Evolutionary conservation across 2,329 filamentous ascomycete species (phyloP).

Genomic region (Ascocoryne sarcoides): DNA sequence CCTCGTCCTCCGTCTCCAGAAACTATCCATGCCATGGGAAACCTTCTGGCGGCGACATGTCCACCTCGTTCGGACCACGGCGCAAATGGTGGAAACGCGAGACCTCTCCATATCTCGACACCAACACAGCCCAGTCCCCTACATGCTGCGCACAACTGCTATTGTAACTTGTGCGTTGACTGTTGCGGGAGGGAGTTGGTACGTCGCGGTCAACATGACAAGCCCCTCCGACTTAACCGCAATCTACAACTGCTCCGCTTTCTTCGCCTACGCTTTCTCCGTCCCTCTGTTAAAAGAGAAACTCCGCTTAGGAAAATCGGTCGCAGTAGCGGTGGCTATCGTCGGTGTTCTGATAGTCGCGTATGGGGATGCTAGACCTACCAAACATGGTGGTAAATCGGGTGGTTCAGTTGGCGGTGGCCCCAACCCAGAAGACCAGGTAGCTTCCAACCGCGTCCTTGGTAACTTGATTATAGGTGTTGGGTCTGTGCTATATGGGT

Average conservation of each 20-base stretch:
- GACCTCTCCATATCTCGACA: slow-evolving; percentile 55
- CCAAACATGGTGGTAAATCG: slow-evolving; percentile 46
- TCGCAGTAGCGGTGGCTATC: slow-evolving; percentile 82
- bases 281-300: slow-evolving; percentile 84
- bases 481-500: slow-evolving; percentile 85
- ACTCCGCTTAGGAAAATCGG: slow-evolving; percentile 71
- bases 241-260: slow-evolving; percentile 98
- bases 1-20: slow-evolving; percentile 68
- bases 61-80: slow-evolving; percentile 53
- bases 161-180: slow-evolving; percentile 81
- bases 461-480: slow-evolving; percentile 90
- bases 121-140: slow-evolving; percentile 50
- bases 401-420: slow-evolving; percentile 42
- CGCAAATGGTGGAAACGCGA: slow-evolving; percentile 78
- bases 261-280: slow-evolving; percentile 96
- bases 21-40: slow-evolving; percentile 68
- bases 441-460: slow-evolving; percentile 59
- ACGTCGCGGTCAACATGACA: slow-evolving; percentile 87
- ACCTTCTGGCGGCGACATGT: slow-evolving; percentile 76
- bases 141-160: slow-evolving; percentile 71
- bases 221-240: slow-evolving; percentile 90
- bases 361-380: slow-evolving; percentile 64
- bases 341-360: slow-evolving; percentile 88
- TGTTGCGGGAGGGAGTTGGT: slow-evolving; percentile 88
- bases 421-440: slow-evolving; percentile 30